A percentile compares a stretch with the other conserved stretches of the same genome.
These are phyloP conservation scores for Penicillium hesseltinei DNA, from an alignment of 2,329 filamentous ascomycete genomes.

Conservation along the genomic window DNA sequence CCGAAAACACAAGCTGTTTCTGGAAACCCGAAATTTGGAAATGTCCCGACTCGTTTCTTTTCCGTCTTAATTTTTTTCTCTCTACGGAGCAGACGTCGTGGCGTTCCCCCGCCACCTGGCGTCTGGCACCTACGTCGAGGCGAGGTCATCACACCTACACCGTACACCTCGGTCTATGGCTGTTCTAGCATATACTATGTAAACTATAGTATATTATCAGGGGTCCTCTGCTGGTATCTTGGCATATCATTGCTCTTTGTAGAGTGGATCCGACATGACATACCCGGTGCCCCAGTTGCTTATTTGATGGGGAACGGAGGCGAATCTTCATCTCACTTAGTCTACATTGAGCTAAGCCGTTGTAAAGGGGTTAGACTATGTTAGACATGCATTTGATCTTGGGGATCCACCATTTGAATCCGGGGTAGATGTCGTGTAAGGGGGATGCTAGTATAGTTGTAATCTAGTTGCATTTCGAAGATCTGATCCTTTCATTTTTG, in stretches of 20 bases:
- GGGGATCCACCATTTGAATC: conserved; percentile 6
- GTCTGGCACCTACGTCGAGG: not conserved
- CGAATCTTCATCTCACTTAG: conserved; percentile 7
- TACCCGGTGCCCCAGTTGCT: conserved; percentile 8
- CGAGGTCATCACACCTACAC: not conserved
- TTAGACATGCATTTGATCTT: not conserved
- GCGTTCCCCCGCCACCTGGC: not conserved
- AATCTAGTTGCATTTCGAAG: not conserved
- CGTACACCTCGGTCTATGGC: not conserved
- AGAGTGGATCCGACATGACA: conserved; percentile 5
- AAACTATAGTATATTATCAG: not conserved
- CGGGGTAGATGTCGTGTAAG: conserved; percentile 14
- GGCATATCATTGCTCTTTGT: not conserved
- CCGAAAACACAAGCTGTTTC: not conserved
- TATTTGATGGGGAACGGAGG: conserved; percentile 8
- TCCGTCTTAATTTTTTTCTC: not conserved
- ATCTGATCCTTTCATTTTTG: not conserved
- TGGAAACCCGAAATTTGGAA: not conserved
- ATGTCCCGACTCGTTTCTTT: not conserved
- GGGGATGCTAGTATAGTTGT: not conserved
- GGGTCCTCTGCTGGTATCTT: not conserved
- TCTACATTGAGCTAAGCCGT: not conserved
- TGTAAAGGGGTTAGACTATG: not conserved
- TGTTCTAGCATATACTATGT: not conserved
- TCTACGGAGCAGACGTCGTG: not conserved